Percentiles rank a stretch among this genome's conserved stretches.
These are phyloP conservation scores for Stagonosporopsis rhizophila DNA, from an alignment of 2,329 filamentous ascomycete species.

Conservation along the genomic window DNA sequence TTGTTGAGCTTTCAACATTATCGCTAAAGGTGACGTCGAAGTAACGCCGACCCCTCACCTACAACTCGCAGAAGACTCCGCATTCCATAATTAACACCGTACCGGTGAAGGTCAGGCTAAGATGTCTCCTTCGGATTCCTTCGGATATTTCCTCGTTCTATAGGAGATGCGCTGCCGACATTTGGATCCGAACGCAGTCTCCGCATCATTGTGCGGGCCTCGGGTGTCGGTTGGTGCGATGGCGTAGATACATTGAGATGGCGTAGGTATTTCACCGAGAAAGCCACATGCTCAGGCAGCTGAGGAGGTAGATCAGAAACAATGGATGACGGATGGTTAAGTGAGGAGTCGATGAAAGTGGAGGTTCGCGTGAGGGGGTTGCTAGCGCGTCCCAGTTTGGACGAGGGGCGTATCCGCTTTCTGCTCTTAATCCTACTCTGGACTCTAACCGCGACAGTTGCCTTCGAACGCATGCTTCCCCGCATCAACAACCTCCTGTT, in stretches of 20 bases:
- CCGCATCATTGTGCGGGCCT: neutral
- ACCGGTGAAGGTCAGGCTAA: neutral
- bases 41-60: neutral
- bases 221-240: neutral
- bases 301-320: neutral
- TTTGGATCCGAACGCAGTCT: neutral
- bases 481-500: slow-evolving; percentile 27
- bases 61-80: neutral
- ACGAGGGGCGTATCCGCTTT: slow-evolving; percentile 5
- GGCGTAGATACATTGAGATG: neutral
- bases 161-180: neutral
- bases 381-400: slow-evolving; percentile 1
- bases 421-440: neutral
- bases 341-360: slow-evolving; percentile 17
- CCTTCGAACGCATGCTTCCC: slow-evolving; percentile 5
- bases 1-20: neutral
- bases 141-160: neutral
- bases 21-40: slow-evolving; percentile 7
- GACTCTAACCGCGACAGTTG: neutral
- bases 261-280: slow-evolving; percentile 5
- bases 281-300: neutral
- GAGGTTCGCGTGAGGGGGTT: slow-evolving; percentile 16
- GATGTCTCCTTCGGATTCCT: neutral
- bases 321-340: slow-evolving; percentile 10
- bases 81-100: neutral